Conservation (phyloP, 2,329 filamentous ascomycete species). For the Peltaster fructicola region DNA sequence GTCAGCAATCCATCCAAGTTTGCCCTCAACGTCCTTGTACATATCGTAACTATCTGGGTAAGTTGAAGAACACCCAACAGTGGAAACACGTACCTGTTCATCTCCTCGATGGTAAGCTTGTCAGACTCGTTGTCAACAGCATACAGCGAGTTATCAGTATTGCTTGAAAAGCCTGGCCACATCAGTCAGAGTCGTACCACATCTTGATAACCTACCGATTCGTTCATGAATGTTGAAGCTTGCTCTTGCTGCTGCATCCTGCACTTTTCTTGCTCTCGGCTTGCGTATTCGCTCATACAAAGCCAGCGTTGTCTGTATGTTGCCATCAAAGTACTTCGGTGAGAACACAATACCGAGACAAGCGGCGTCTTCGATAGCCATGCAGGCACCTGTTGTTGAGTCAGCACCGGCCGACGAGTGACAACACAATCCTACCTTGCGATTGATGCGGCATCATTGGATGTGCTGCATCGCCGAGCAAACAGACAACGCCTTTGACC, state of each 20-base stretch:
- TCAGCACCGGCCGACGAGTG: too few species aligned
- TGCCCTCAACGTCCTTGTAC: constrained; percentile 37
- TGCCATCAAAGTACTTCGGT: constrained; percentile 24
- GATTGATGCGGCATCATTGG: constrained; percentile 50
- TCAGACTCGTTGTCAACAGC: constrained; percentile 43
- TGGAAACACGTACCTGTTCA: constrained; percentile 38
- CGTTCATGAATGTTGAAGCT: constrained; percentile 23
- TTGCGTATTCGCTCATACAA: constrained; percentile 21
- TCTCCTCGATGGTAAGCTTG: constrained; percentile 50
- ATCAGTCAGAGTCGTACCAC: constrained; percentile 1
- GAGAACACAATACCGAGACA: constrained; percentile 45
- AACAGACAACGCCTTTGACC: constrained; percentile 32
- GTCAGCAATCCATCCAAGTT: too few species aligned
- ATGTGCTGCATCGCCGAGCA: constrained; percentile 50
- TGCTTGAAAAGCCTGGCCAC: constrained; percentile 41
- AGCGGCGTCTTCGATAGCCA: constrained; percentile 50
- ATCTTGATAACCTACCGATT: constrained; percentile 36
- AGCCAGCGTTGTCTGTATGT: constrained; percentile 17
- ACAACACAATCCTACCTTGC: too few species aligned
- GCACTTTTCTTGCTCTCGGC: constrained; percentile 22
- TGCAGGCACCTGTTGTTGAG: too few species aligned
- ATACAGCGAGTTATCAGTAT: constrained; percentile 38
- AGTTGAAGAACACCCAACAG: too few species aligned
- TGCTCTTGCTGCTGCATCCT: constrained; percentile 19
- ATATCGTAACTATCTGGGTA: constrained; percentile 40